Percentiles rank a stretch among this genome's conserved stretches.
Evolutionary conservation across 2,329 filamentous ascomycete species (phyloP).

Genomic region (Mariannaea elegans): DNA sequence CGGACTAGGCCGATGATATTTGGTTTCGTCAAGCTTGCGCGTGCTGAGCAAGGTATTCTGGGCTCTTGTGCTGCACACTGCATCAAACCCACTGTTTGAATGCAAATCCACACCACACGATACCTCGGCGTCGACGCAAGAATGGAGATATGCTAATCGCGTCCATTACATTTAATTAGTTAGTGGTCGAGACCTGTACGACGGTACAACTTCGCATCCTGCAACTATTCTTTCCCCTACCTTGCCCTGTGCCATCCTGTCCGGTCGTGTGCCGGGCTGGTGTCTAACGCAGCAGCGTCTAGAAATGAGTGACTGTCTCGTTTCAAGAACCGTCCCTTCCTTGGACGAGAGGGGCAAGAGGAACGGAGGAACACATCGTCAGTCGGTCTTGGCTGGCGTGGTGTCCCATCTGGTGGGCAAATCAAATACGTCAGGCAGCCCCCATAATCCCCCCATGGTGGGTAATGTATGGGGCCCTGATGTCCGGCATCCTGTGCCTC

Average conservation of each 20-base stretch:
- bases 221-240: not conserved
- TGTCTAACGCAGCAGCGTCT: conserved; percentile 1
- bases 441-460: conserved; percentile 11
- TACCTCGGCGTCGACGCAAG: conserved; percentile 6
- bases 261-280: conserved; percentile 1
- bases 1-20: conserved; percentile 7
- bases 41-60: conserved; percentile 14
- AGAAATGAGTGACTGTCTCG: conserved; percentile 24
- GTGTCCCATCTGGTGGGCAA: conserved; percentile 30
- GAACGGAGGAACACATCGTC: conserved; percentile 11
- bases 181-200: conserved; percentile 5
- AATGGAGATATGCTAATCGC: conserved; percentile 8
- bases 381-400: conserved; percentile 26
- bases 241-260: not conserved
- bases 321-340: conserved; percentile 17
- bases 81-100: conserved; percentile 19
- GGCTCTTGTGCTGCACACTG: conserved; percentile 18
- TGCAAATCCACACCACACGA: conserved; percentile 21
- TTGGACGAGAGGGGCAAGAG: conserved; percentile 22
- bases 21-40: conserved; percentile 12
- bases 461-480: conserved; percentile 11
- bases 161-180: conserved; percentile 8
- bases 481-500: conserved; percentile 29
- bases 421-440: conserved; percentile 33
- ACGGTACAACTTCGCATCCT: conserved; percentile 2